Evolutionary conservation across 2,329 filamentous ascomycete species (phyloP).

Genomic region (Coniochaeta prunicola): DNA sequence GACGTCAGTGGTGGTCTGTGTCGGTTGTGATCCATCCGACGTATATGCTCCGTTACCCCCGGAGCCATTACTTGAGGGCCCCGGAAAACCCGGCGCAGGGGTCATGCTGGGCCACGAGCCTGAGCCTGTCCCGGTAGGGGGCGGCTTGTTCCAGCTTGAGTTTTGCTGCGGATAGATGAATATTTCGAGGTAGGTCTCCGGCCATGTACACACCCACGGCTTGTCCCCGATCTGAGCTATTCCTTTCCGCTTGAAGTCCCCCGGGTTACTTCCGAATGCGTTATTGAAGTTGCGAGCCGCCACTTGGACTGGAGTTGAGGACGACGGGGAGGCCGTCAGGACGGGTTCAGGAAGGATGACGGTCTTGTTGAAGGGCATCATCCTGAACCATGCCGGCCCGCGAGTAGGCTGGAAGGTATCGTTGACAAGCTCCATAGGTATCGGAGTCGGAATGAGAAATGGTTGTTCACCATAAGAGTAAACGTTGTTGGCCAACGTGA

Average conservation of each 20-base stretch:
- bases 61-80: background rate
- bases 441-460: conserved; percentile 31
- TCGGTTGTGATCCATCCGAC: background rate
- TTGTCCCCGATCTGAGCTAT: conserved; percentile 38
- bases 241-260: conserved; percentile 28
- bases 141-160: conserved; percentile 24
- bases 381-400: conserved; percentile 46
- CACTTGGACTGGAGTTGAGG: background rate
- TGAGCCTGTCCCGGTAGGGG: conserved; percentile 4
- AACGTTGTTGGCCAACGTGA: conserved; percentile 24
- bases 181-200: conserved; percentile 45
- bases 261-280: conserved; percentile 1
- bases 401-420: conserved; percentile 39
- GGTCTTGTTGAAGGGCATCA: conserved; percentile 47
- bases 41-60: background rate
- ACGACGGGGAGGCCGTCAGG: conserved; percentile 5
- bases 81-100: background rate
- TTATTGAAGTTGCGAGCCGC: conserved; percentile 4
- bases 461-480: conserved; percentile 50
- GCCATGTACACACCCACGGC: conserved; percentile 54
- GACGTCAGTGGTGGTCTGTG: background rate
- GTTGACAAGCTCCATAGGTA: conserved; percentile 38
- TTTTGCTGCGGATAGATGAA: conserved; percentile 51
- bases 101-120: background rate
- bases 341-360: conserved; percentile 39